Conservation (phyloP, 2,329 filamentous ascomycete genomes). For the Aspergillus arachidicola region DNA sequence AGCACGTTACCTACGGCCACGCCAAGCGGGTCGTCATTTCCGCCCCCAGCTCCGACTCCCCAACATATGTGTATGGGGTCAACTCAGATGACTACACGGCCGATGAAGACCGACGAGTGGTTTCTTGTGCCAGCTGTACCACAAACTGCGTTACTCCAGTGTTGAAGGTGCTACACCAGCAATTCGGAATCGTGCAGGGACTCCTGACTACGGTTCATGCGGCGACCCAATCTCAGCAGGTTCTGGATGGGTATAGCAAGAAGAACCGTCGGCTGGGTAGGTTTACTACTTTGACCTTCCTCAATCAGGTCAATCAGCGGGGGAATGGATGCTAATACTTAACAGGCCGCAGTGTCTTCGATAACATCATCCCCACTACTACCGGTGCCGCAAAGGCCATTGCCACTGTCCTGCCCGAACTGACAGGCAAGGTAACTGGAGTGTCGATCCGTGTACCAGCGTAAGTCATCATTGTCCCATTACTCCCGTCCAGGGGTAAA, state of each 20-base stretch:
- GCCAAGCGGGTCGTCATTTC: slow-evolving; percentile 82
- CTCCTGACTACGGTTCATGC: slow-evolving; percentile 36
- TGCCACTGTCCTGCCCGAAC: slow-evolving; percentile 88
- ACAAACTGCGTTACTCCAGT: not conserved
- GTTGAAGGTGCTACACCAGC: slow-evolving; percentile 5
- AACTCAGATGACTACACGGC: slow-evolving; percentile 30
- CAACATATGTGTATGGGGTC: slow-evolving; percentile 53
- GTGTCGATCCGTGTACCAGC: slow-evolving; percentile 96
- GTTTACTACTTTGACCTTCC: not conserved
- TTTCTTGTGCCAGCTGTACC: not conserved
- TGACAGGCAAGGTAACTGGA: slow-evolving; percentile 95
- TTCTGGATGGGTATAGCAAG: slow-evolving; percentile 39
- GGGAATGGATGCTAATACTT: not conserved
- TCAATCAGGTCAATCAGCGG: no score
- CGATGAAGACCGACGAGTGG: slow-evolving; percentile 13
- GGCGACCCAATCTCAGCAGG: slow-evolving; percentile 35
- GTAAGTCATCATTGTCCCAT: slow-evolving; percentile 16
- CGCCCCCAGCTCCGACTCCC: slow-evolving; percentile 65
- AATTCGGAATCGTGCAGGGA: slow-evolving; percentile 35
- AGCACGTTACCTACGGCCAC: slow-evolving; percentile 76
- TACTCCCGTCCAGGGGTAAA: no score
- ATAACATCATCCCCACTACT: slow-evolving; percentile 95
- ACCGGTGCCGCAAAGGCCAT: slow-evolving; percentile 95
- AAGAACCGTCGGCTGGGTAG: slow-evolving; percentile 35
- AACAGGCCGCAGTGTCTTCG: slow-evolving; percentile 81